Conservation (phyloP, 768 basidiomycete species). For the Tylopilus plumbeoviolaceoides region DNA sequence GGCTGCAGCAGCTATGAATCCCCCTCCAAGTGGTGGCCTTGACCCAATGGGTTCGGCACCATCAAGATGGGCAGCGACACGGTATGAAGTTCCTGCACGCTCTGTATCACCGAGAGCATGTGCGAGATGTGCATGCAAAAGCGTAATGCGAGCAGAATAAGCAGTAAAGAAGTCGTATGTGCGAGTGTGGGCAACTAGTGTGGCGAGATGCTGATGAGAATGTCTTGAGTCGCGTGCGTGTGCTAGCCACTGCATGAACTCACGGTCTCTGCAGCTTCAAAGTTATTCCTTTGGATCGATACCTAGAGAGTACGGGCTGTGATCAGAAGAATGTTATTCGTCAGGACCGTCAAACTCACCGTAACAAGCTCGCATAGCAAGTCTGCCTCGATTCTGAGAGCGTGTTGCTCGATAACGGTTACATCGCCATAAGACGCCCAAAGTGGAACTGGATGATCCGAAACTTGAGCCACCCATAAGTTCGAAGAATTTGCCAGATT, state of each 20-base stretch:
- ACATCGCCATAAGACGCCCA: constrained; percentile 55
- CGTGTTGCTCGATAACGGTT: constrained; percentile 41
- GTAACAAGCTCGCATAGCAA: constrained; percentile 65
- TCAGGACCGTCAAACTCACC: constrained; percentile 31
- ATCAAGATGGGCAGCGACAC: constrained; percentile 52
- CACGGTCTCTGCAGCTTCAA: constrained; percentile 57
- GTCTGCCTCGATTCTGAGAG: constrained; percentile 67
- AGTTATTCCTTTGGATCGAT: constrained; percentile 64
- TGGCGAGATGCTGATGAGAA: constrained; percentile 33
- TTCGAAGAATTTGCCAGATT: neutral
- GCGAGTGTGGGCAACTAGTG: constrained; percentile 59
- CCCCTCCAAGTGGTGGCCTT: constrained; percentile 15
- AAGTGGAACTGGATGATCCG: constrained; percentile 40
- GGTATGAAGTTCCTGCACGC: constrained; percentile 60
- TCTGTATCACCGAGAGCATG: constrained; percentile 55
- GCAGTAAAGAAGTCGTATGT: constrained; percentile 49
- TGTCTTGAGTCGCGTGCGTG: neutral
- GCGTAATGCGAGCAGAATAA: constrained; percentile 59
- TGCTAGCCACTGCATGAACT: constrained; percentile 8
- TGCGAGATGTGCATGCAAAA: constrained; percentile 70
- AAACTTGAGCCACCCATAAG: neutral
- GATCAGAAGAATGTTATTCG: neutral
- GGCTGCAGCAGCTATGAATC: constrained; percentile 46
- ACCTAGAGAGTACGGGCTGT: constrained; percentile 36
- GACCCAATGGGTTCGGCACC: constrained; percentile 28